These are phyloP conservation scores for Exophiala calicioides DNA, from an alignment of 2,329 filamentous ascomycete genomes.

Conservation along the genomic window DNA sequence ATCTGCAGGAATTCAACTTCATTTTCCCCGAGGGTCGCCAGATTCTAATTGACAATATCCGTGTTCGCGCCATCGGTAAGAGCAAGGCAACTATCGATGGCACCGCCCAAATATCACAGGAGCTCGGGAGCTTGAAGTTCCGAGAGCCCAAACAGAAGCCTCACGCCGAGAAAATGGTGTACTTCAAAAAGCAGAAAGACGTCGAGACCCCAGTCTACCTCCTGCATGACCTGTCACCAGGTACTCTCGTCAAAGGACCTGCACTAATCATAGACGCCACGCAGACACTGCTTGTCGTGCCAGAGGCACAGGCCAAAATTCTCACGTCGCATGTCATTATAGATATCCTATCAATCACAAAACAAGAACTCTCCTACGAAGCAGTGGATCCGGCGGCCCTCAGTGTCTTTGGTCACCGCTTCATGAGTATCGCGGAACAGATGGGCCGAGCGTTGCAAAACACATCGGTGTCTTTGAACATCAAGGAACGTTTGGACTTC, in stretches of 20 bases:
- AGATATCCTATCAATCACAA: neutral
- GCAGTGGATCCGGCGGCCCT: slow-evolving; percentile 72
- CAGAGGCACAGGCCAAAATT: too few relatives aligned
- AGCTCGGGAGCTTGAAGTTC: too few relatives aligned
- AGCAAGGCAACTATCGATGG: slow-evolving; percentile 58
- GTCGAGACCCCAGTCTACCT: too few relatives aligned
- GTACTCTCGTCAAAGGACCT: too few relatives aligned
- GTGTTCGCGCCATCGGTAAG: slow-evolving; percentile 76
- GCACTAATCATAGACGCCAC: too few relatives aligned
- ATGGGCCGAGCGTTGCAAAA: slow-evolving; percentile 80
- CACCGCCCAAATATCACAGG: too few relatives aligned
- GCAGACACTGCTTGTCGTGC: too few relatives aligned
- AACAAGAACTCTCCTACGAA: slow-evolving; percentile 35
- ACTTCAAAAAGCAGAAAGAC: too few relatives aligned
- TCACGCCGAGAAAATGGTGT: too few relatives aligned
- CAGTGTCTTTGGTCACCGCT: slow-evolving; percentile 76
- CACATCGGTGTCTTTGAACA: slow-evolving; percentile 76
- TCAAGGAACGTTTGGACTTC: slow-evolving; percentile 78
- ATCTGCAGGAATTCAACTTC: slow-evolving; percentile 90
- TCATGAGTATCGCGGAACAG: slow-evolving; percentile 84
- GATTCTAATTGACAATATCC: slow-evolving; percentile 87
- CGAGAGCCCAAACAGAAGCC: too few relatives aligned
- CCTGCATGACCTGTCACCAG: too few relatives aligned
- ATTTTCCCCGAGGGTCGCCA: slow-evolving; percentile 80
- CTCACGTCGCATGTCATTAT: too few relatives aligned